Conservation (phyloP, 495 filamentous ascomycete species). For the Penicillium taxi region DNA sequence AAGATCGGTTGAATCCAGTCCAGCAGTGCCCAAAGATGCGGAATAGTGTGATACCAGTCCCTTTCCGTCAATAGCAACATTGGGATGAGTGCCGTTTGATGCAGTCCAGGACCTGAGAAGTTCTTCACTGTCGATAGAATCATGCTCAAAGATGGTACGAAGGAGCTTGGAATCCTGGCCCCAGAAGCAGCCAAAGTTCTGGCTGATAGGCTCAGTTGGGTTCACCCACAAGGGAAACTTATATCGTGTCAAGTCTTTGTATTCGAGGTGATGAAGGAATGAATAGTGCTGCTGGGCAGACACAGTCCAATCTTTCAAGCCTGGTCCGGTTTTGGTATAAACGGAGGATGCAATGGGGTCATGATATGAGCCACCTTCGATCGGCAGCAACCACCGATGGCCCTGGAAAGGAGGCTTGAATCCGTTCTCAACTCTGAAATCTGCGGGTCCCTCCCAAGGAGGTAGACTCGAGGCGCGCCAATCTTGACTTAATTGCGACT, state of each 20-base stretch:
- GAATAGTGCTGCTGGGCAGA: constrained; percentile 49
- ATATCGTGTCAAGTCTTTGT: constrained; percentile 35
- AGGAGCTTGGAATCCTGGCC: constrained; percentile 29
- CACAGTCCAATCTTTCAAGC: constrained; percentile 40
- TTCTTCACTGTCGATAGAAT: constrained; percentile 1
- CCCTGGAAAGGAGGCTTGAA: constrained; percentile 22
- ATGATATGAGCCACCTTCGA: constrained; percentile 13
- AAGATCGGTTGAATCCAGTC: constrained; percentile 43
- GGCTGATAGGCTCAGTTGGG: constrained; percentile 34
- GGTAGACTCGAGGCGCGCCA: constrained; percentile 27
- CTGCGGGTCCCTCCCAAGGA: constrained; percentile 22
- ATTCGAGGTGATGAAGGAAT: constrained; percentile 45
- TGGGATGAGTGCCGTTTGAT: constrained; percentile 6
- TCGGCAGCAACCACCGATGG: constrained; percentile 27
- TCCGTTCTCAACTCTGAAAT: constrained; percentile 17
- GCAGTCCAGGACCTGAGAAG: constrained; percentile 1
- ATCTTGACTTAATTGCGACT: constrained; percentile 11
- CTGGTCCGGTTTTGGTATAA: constrained; percentile 26
- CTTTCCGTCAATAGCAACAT: constrained; percentile 45
- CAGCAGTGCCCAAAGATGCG: constrained; percentile 24
- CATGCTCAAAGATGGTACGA: constrained; percentile 9
- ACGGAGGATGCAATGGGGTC: constrained; percentile 27
- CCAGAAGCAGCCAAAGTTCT: constrained; percentile 43
- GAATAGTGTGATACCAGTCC: constrained; percentile 45
- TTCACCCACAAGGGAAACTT: constrained; percentile 47